phyloP scores from a whole-genome alignment of 2,329 filamentous ascomycete genomes.

The Chalaropsis ovoidea region DNA sequence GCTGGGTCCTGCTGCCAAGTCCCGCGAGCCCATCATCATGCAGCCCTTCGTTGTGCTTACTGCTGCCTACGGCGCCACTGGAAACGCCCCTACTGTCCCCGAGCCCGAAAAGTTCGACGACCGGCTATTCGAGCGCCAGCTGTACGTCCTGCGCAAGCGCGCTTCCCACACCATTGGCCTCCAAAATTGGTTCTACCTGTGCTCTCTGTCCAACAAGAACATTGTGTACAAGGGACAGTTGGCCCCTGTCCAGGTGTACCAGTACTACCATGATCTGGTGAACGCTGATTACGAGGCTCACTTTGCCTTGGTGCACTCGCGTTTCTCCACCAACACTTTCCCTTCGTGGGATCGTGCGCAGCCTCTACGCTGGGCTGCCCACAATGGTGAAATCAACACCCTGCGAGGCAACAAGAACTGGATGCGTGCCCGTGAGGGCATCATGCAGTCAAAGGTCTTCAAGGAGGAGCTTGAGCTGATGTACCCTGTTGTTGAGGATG shows the following conservation, averaged over 20 bases:
- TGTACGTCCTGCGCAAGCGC: conserved; percentile 90
- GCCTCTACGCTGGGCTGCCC: conserved; percentile 89
- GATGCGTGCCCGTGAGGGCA: conserved; percentile 94
- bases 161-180: conserved; percentile 89
- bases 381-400: conserved; percentile 98
- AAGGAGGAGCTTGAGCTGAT: conserved; percentile 82
- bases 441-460: conserved; percentile 87
- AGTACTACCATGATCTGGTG: conserved; percentile 94
- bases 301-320: conserved; percentile 92
- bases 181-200: conserved; percentile 98
- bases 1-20: conserved; percentile 83
- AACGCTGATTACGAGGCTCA: conserved; percentile 96
- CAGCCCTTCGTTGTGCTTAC: conserved; percentile 89
- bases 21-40: conserved; percentile 86
- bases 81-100: conserved; percentile 64
- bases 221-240: conserved; percentile 98
- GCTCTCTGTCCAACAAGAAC: conserved; percentile 93
- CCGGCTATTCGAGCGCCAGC: conserved; percentile 77
- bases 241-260: conserved; percentile 88
- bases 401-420: conserved; percentile 97
- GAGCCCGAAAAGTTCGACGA: conserved; percentile 69
- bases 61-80: conserved; percentile 66
- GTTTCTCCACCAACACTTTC: conserved; percentile 97
- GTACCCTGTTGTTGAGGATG: conserved; percentile 92
- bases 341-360: conserved; percentile 97